Evolutionary conservation across 495 filamentous ascomycete genomes (phyloP), one percentile per base, ranked within the genome.

Genomic region (Penicillium turbatum): DNA sequence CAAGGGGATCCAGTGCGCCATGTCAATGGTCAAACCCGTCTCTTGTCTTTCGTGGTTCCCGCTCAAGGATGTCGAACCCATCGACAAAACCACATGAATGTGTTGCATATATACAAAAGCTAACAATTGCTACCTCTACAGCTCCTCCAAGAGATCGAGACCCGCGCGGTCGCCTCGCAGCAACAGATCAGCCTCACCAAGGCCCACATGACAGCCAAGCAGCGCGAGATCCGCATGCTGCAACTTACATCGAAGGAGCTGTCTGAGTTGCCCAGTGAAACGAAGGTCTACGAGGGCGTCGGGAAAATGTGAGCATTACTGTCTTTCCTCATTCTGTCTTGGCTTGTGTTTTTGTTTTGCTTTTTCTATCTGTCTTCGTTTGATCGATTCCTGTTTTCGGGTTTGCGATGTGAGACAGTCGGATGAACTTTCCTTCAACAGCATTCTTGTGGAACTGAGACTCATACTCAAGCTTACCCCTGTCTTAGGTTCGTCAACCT

Each of bases 121-220:
- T 63, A 50, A 69, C 29, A 26, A 16, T n/a, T 38, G 5, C 11
- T 12, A 42, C 42, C 56, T 48, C 11, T 51, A 56, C 62, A 98
- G 93, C 79, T 98, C 48, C 81, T 96, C 63, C 86, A 88, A 71
- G 93, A 97, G 70, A 95, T 98, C 61, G 92, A 97, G 70, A 82
- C 87, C 47, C 90, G 90, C 62, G 90, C 92, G 4, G 75, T 89
- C 21, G 82, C 84, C 50, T 88, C 95, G 19, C 90, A 96, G 67
- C 92, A 96, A 68, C 91, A 97, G 62, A 91, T 97, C 64, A 82
- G 82, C 59, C 78, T 96, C 54, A 90, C 92, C 55, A 88, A 88
- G 63, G 81, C 88, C 7, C 91, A 96, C 69, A 85, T 95, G 54
- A 82, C 87, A 3, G 78, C 81, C 53, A 96, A 95, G 74, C 88